Percentiles rank a stretch among this genome's conserved stretches.
These are phyloP conservation scores for Rhodamnia argentea DNA, from an alignment of 345 rosid genomes.

Conservation along the genomic window DNA sequence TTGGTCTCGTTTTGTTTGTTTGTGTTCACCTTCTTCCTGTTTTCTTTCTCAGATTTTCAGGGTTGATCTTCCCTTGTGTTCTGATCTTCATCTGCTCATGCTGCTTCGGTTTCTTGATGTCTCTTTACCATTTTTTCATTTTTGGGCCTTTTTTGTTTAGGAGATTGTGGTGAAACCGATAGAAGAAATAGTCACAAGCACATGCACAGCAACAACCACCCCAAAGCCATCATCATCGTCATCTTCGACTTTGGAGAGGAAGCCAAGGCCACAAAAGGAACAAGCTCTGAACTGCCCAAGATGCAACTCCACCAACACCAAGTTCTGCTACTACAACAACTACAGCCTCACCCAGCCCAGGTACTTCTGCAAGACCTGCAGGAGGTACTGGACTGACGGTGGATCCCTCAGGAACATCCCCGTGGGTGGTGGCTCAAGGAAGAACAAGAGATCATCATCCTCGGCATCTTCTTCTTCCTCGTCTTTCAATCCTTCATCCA, in stretches of 20 bases:
- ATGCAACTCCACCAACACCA: constrained; percentile 92
- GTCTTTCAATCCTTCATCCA: constrained; percentile 24
- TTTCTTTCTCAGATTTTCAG: not conserved
- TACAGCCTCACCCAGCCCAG: constrained; percentile 97
- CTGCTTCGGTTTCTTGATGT: not conserved
- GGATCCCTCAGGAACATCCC: constrained; percentile 95
- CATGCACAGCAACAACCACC: constrained; percentile 4
- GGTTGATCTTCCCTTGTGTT: not conserved
- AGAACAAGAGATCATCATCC: constrained; percentile 78
- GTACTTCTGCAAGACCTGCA: constrained; percentile 91
- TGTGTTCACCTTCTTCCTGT: constrained; percentile 15
- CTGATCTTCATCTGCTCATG: constrained; percentile 7
- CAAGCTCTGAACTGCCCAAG: constrained; percentile 91
- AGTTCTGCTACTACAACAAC: constrained; percentile 97
- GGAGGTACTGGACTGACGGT: constrained; percentile 99
- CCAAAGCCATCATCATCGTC: constrained; percentile 24
- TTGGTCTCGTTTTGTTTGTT: constrained; percentile 18
- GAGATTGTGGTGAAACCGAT: constrained; percentile 88
- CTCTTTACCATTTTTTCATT: not conserved
- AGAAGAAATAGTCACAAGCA: constrained; percentile 68
- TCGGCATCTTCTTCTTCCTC: constrained; percentile 17
- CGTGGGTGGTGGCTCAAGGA: constrained; percentile 96
- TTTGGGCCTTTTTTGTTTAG: constrained; percentile 13
- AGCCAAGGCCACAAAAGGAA: constrained; percentile 67
- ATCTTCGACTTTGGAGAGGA: constrained; percentile 29